Percentiles rank a stretch among this genome's conserved stretches.
These are phyloP conservation scores for Cercospora zeae-maydis DNA, from an alignment of 2,329 filamentous ascomycete genomes.

Conservation along the genomic window DNA sequence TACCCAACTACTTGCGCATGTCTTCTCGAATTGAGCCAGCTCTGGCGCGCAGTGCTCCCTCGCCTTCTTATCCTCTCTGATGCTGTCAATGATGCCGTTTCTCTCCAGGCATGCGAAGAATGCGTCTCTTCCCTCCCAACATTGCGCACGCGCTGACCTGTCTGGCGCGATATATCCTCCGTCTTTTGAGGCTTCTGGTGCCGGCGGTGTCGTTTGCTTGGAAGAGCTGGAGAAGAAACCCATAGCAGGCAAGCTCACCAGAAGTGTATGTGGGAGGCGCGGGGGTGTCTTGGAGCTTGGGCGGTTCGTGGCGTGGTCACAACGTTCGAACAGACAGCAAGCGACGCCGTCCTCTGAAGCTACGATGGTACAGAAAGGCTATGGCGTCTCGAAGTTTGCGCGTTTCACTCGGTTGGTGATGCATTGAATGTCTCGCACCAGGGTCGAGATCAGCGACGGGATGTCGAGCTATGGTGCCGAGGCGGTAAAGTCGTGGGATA, in stretches of 20 bases:
- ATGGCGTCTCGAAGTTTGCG: neutral
- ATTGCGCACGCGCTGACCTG: conserved; percentile 72
- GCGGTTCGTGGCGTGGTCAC: neutral
- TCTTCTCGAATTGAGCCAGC: conserved; percentile 68
- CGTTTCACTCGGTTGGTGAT: neutral
- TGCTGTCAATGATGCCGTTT: conserved; percentile 73
- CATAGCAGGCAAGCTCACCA: conserved; percentile 25
- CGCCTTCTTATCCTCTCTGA: conserved; percentile 54
- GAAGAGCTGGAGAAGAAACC: conserved; percentile 37
- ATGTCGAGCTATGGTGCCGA: neutral
- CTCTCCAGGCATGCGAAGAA: conserved; percentile 88
- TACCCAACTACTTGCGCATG: conserved; percentile 90
- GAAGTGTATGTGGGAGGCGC: neutral
- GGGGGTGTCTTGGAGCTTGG: neutral
- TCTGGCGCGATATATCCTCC: conserved; percentile 75
- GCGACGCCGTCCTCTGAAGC: neutral
- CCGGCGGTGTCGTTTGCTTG: conserved; percentile 19
- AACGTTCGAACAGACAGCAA: neutral
- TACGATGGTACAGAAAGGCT: neutral
- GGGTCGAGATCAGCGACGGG: neutral
- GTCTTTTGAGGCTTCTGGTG: conserved; percentile 43
- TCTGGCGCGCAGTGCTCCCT: conserved; percentile 56
- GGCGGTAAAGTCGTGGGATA: neutral
- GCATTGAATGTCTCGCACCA: neutral
- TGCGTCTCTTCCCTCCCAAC: conserved; percentile 84